These are phyloP conservation scores for Psilocybe tampanensis DNA, from an alignment of 768 basidiomycete genomes.

Conservation along the genomic window DNA sequence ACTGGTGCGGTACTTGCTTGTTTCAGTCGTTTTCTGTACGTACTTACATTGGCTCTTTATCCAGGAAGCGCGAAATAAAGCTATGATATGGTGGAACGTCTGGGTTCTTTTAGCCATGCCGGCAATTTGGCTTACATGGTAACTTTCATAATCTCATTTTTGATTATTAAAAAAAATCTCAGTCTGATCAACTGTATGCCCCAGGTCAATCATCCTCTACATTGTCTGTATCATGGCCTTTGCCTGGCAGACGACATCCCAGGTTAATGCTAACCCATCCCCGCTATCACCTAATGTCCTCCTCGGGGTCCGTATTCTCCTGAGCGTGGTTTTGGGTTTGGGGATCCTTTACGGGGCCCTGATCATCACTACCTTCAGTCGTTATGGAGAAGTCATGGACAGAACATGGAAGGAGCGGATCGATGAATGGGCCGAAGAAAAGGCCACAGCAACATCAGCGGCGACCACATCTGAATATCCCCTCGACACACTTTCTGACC, in stretches of 20 bases:
- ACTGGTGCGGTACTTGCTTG: constrained; percentile 36
- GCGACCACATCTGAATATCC: background rate
- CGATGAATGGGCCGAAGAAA: constrained; percentile 17
- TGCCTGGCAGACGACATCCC: constrained; percentile 55
- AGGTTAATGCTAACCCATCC: constrained; percentile 29
- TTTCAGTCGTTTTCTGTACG: background rate
- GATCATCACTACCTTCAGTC: constrained; percentile 53
- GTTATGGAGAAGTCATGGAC: constrained; percentile 48
- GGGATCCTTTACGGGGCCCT: constrained; percentile 54
- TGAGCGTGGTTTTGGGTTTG: constrained; percentile 47
- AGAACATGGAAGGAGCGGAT: constrained; percentile 25
- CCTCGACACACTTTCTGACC: background rate
- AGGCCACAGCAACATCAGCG: background rate
- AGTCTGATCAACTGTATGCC: background rate
- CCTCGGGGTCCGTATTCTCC: constrained; percentile 39
- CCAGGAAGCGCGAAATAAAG: constrained; percentile 51
- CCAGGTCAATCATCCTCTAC: constrained; percentile 59
- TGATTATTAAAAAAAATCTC: background rate
- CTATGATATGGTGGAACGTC: constrained; percentile 51
- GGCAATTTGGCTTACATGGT: constrained; percentile 65
- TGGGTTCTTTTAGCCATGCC: constrained; percentile 69
- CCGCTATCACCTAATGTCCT: constrained; percentile 1
- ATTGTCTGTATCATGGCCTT: constrained; percentile 56
- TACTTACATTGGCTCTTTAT: background rate
- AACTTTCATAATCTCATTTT: background rate